Evolutionary conservation across 1,284 basidiomycete genomes (phyloP), one percentile per base, ranked within the genome.

Genomic region (Abortiporus biennis): DNA sequence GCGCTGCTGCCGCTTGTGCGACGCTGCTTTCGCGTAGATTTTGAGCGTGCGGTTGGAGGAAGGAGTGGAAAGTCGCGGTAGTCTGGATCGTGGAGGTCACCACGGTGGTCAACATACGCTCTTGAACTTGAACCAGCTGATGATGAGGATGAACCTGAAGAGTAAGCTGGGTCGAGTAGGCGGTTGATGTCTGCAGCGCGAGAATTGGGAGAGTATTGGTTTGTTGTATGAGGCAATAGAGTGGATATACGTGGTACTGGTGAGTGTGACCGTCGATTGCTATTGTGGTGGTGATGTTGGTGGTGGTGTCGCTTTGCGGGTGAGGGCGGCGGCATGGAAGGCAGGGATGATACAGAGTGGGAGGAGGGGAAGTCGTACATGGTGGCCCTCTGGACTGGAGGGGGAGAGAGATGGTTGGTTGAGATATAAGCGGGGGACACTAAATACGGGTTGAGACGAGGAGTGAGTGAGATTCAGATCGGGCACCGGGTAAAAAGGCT

Each of bases 81-180:
- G 56, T 82, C 80, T 21, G 79, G 80, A 57, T 82, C 79, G 56
- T 82, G 79, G 15, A 80, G 64, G 55, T 78, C 72, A 37, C 80
- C 80, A 41, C 71, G 65, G 57, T 66, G 65, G 65, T 82, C 79
- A 47, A 80, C 68, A 53, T 79, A 83, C 43, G 68, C 72, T 40
- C 54, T 54, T 2, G 60, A 57, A n/a, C 60, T 55, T 3, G 57
- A 47, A 34, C 46, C 46, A 0, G 53, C 54, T 1, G 65, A 60
- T 9, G 72, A 65, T 2, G 66, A 66, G 3, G 74, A 68, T 0
- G 63, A 52, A 0, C 55, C 56, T 19, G 67, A 66, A 44, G 72
- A 65, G 62, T 82, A 81, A 16, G 76, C 63, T 6, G 78, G 80
- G 63, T 81, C 78, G 53, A 82, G 75, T 38, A 82, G 67, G 35